Evolutionary conservation across 176 grass and related monocot species (phyloP), one percentile per base, ranked within the genome.

Genomic region (Oryza coarctata): DNA sequence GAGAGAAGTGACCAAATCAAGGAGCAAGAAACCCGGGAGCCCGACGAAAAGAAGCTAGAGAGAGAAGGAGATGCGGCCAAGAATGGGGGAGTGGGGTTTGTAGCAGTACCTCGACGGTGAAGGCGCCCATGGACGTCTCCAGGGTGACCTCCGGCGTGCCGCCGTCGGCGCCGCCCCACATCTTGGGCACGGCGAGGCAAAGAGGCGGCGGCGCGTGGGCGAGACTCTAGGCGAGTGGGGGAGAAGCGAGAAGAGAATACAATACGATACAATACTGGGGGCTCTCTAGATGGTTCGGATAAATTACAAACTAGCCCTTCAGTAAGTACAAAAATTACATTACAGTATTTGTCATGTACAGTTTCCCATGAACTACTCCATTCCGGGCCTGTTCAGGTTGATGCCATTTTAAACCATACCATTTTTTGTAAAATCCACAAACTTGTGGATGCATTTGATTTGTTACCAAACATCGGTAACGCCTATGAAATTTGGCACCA

Each of bases 41-140:
- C 65, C 33, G 14, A 62, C 70, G n/a, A n/a, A n/a, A n/a, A n/a
- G 61, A 66, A 77, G 6, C 15, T 25, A 29, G 52, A 77, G 65
- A 34, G 40, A 65, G 8, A 68, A 72, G 64, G 18, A 8, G 34
- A 65, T 69, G 80, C 72, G 61, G 25, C 32, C 65, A 22, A 41
- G 52, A 41, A 41, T 2, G 34, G 34, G 40, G 41, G 7, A 5
- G 5, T 9, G 8, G 3, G n/a, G n/a, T n/a, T n/a, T n/a, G n/a
- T n/a, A 7, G 57, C 38, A 9, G 38, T 87, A 98, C 93, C 93
- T 98, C 93, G 28, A 95, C 65, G 31, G 96, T 95, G 72, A 98
- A 66, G 27, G 93, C 73, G 9, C 93, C 93, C 89, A 98, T 95
- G 85, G 96, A 98, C 65, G 96, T 93, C 64, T 98, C 90, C 32